These are phyloP conservation scores for Nigrograna mackinnonii DNA, from an alignment of 2,329 filamentous ascomycete species.

Conservation along the genomic window DNA sequence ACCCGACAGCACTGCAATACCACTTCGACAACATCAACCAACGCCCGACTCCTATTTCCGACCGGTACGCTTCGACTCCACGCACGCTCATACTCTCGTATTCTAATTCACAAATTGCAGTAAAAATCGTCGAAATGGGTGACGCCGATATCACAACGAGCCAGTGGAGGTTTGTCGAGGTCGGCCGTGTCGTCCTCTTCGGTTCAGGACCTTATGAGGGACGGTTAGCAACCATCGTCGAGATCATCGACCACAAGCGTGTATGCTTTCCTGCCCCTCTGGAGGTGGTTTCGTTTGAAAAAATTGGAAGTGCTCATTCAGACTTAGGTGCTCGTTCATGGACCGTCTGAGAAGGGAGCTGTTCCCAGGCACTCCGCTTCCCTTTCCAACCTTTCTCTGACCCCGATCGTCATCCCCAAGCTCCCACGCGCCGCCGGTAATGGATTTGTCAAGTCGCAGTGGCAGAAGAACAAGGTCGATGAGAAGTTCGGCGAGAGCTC, in stretches of 20 bases:
- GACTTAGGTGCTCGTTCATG: constrained; percentile 88
- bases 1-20: constrained; percentile 11
- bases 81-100: constrained; percentile 14
- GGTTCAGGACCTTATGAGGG: constrained; percentile 79
- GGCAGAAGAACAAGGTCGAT: constrained; percentile 91
- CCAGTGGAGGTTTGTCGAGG: constrained; percentile 88
- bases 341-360: constrained; percentile 78
- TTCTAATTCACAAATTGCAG: constrained; percentile 32
- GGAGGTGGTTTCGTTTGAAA: constrained; percentile 7
- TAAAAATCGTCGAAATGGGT: constrained; percentile 49
- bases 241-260: constrained; percentile 99
- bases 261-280: constrained; percentile 70
- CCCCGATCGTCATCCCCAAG: constrained; percentile 83
- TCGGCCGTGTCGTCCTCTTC: constrained; percentile 95
- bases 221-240: constrained; percentile 91
- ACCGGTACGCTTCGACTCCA: constrained; percentile 40
- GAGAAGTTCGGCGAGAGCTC: constrained; percentile 88
- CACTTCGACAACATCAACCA: constrained; percentile 30
- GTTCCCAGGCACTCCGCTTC: constrained; percentile 86
- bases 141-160: constrained; percentile 53
- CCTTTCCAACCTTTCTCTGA: constrained; percentile 84
- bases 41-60: constrained; percentile 41
- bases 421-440: constrained; percentile 84
- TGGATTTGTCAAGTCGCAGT: constrained; percentile 80
- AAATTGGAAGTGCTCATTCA: constrained; percentile 32